Evolutionary conservation across 208 protist species (phyloP).

Genomic region (Acanthamoeba triangularis): DNA sequence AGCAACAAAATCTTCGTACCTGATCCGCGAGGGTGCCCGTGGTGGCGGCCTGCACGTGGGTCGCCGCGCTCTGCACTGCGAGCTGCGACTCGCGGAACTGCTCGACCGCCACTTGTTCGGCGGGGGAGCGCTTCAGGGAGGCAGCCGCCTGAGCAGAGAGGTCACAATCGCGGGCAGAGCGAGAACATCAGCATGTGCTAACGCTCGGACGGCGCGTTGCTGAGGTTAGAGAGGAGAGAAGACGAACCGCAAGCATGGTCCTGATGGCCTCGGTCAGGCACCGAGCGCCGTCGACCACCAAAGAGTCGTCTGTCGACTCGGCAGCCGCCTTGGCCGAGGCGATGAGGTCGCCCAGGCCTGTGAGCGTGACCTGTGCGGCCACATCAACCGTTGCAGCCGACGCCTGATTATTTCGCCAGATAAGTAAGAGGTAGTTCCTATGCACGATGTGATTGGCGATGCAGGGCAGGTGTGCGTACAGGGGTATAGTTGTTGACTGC

Average conservation of each 20-base stretch:
- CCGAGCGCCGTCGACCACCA: slow-evolving; percentile 51
- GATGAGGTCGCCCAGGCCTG: slow-evolving; percentile 31
- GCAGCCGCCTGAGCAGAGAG: background rate
- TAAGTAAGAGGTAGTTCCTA: background rate
- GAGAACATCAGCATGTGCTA: background rate
- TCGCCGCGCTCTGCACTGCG: slow-evolving; percentile 10
- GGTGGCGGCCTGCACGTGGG: slow-evolving; percentile 46
- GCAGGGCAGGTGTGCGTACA: background rate
- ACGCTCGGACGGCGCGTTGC: background rate
- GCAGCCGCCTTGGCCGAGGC: slow-evolving; percentile 23
- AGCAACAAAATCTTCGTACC: background rate
- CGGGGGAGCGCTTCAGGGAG: background rate
- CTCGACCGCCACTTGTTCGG: background rate
- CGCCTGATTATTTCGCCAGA: background rate
- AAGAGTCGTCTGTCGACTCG: background rate
- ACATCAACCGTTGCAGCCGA: background rate
- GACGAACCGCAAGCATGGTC: background rate
- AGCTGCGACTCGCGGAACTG: slow-evolving; percentile 63
- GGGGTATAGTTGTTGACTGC: background rate
- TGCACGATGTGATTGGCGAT: background rate
- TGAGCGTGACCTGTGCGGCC: background rate
- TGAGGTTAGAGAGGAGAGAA: background rate
- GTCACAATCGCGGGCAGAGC: background rate
- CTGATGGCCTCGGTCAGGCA: slow-evolving; percentile 52
- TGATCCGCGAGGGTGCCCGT: slow-evolving; percentile 25